Conservation (phyloP, 2,329 filamentous ascomycete genomes). For the Fusarium sp. region DNA sequence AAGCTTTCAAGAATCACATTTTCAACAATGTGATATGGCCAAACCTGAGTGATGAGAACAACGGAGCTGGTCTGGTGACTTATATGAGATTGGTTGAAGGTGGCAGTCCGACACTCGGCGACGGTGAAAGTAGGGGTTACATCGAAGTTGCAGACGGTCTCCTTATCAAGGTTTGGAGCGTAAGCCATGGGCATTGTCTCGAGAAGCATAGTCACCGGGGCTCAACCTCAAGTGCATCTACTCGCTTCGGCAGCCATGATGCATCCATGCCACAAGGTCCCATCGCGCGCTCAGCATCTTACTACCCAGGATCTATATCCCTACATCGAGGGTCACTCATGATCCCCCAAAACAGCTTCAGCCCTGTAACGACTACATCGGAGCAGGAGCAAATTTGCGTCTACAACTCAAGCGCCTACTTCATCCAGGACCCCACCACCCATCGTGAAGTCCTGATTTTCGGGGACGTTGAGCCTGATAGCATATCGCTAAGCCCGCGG, state of each 20-base stretch:
- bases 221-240: constrained; percentile 59
- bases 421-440: constrained; percentile 80
- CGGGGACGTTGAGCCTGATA: constrained; percentile 94
- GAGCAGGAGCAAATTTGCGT: constrained; percentile 68
- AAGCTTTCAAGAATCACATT: constrained; percentile 91
- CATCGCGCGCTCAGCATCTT: constrained; percentile 42
- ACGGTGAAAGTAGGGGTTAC: constrained; percentile 83
- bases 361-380: constrained; percentile 36
- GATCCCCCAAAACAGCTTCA: constrained; percentile 46
- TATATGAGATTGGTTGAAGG: constrained; percentile 90
- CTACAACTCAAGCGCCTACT: constrained; percentile 91
- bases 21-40: constrained; percentile 99
- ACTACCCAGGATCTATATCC: constrained; percentile 29
- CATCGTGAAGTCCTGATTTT: constrained; percentile 88
- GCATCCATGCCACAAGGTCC: constrained; percentile 46
- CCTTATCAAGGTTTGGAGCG: constrained; percentile 85
- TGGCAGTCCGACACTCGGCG: constrained; percentile 84
- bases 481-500: constrained; percentile 80
- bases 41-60: constrained; percentile 95
- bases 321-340: constrained; percentile 41
- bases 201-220: constrained; percentile 76
- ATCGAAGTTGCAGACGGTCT: constrained; percentile 88
- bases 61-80: constrained; percentile 89
- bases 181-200: constrained; percentile 91
- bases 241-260: constrained; percentile 62